These are phyloP conservation scores for Dalbergia cultrata DNA, from an alignment of 306 rosid species.

Conservation along the genomic window DNA sequence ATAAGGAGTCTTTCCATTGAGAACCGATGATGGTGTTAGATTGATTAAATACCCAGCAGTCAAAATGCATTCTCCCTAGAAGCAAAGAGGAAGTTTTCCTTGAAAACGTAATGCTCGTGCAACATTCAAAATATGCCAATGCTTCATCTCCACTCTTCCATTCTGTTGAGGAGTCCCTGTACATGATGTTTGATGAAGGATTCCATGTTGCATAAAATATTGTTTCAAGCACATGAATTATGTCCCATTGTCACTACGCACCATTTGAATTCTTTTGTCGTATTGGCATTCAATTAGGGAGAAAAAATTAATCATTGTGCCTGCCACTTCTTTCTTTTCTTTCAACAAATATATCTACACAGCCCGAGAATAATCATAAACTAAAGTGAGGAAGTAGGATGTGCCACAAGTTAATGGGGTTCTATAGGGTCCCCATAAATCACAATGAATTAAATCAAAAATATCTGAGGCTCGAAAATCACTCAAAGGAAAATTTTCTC, in stretches of 20 bases:
- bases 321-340: not conserved
- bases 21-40: no score
- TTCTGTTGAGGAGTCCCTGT: no score
- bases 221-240: not conserved
- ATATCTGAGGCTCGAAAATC: not conserved
- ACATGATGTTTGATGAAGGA: not conserved
- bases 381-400: not conserved
- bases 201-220: not conserved
- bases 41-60: no score
- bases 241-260: not conserved
- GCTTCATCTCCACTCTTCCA: no score
- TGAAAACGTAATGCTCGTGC: no score
- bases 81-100: no score
- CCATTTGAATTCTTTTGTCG: not conserved
- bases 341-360: not conserved
- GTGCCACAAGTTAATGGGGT: not conserved
- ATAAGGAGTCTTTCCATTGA: no score
- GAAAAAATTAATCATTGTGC: not conserved
- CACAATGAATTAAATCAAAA: not conserved
- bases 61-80: no score
- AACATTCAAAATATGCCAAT: no score
- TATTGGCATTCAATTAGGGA: not conserved
- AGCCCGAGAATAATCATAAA: not conserved
- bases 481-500: not conserved
- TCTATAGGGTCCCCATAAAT: not conserved